Conservation (phyloP, 257 asterid species). For the Gentiana dahurica region DNA sequence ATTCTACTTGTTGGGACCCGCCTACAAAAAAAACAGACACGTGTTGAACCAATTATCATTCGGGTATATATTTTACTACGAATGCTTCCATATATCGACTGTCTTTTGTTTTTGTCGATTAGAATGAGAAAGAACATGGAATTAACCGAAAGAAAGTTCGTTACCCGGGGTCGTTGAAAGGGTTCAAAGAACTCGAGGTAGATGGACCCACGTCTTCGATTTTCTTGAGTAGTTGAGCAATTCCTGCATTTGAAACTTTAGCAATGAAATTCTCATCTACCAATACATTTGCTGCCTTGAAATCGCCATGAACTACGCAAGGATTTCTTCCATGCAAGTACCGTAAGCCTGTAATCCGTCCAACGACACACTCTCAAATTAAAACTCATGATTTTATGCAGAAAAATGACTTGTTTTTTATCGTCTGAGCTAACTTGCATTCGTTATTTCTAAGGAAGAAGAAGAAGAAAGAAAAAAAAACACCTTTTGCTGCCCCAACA, state of each 20-base stretch:
- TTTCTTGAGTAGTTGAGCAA: conserved; percentile 31
- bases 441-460: too few species aligned
- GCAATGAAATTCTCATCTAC: conserved; percentile 72
- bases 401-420: too few species aligned
- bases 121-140: too few species aligned
- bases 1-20: too few species aligned
- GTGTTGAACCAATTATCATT: too few species aligned
- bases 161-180: conserved; percentile 72
- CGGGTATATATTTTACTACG: too few species aligned
- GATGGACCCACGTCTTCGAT: conserved; percentile 36
- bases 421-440: too few species aligned
- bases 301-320: conserved; percentile 43
- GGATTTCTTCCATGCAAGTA: conserved; percentile 55
- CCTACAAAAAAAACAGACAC: too few species aligned
- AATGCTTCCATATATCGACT: too few species aligned
- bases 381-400: too few species aligned
- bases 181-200: conserved; percentile 17
- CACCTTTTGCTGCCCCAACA: conserved; percentile 75
- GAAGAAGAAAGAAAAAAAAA: neutral
- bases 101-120: too few species aligned
- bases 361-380: too few species aligned
- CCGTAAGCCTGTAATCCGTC: conserved; percentile 37
- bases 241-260: conserved; percentile 65
- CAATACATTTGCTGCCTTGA: conserved; percentile 64
- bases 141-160: neutral